Evolutionary conservation across 1,139 yeast species (phyloP), one percentile per base, ranked within the genome.

Genomic region (Geotrichum citri-aurantii): DNA sequence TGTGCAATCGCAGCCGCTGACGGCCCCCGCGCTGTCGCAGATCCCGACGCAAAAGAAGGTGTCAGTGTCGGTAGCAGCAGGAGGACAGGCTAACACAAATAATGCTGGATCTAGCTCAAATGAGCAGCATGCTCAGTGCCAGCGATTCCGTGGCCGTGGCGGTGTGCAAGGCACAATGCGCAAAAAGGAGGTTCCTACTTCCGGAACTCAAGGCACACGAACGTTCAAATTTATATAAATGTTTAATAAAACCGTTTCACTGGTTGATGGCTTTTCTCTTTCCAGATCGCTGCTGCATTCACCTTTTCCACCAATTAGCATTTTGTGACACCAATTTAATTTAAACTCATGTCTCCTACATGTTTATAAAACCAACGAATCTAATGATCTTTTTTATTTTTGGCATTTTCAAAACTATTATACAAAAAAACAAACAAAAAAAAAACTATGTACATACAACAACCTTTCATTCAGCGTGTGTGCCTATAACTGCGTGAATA

Each of bases 71-170:
- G 14, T 19, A 10, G 10, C 44, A 17, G 17, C 19, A n/a, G 19
- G 44, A 3, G 44, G 44, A 37, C 44, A 29, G 19, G 26, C 17
- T n/a, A n/a, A 17, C 24, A 7, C 60, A 11, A 54, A 59, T 7
- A 48, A 50, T 17, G 59, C 59, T 17, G 63, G 62, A 52, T 59
- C 59, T 6, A 37, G 17, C 19, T 17, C 17, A 37, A 17, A 37
- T 17, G 44, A 37, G 44, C 44, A 37, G 62, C 56, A 55, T 59
- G 6, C 10, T 10, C 44, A 37, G 44, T 19, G 44, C 19, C 44
- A n/a, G 19, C 59, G 71, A 31, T 65, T 69, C 49, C 61, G 69
- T 5, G 75, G 75, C 21, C 65, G 75, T 3, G 75, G 75, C 10
- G 75, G 75, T 2, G 70, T 70, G 4, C 75, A 71, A 58, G 71